Percentiles rank a stretch among this genome's conserved stretches.
Conservation (phyloP, 305 asterid genomes). For the Coffea humblotiana region DNA sequence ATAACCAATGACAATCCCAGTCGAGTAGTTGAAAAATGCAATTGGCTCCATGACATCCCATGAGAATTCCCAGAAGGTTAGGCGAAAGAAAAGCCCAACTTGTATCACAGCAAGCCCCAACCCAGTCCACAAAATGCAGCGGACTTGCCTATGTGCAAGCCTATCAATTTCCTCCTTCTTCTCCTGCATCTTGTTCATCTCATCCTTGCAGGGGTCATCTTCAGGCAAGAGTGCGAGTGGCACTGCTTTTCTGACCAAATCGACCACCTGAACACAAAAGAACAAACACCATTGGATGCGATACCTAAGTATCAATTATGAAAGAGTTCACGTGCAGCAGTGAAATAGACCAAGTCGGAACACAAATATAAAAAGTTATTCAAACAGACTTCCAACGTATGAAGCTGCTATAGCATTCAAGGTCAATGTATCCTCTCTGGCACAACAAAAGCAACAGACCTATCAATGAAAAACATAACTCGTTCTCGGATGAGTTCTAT, state of each 20-base stretch:
- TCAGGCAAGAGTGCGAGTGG: conserved; percentile 76
- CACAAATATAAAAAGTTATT: background rate
- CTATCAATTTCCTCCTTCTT: conserved; percentile 67
- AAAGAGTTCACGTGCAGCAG: background rate
- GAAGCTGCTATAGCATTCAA: background rate
- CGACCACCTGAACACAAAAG: conserved; percentile 66
- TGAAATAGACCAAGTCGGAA: background rate
- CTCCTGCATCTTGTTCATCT: conserved; percentile 61
- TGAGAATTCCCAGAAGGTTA: conserved; percentile 97
- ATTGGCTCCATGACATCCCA: conserved; percentile 99
- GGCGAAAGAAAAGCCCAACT: conserved; percentile 91
- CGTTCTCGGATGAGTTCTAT: background rate
- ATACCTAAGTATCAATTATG: background rate
- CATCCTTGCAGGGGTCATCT: conserved; percentile 64
- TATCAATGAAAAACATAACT: background rate
- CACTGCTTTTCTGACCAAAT: conserved; percentile 79
- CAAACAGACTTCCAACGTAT: background rate
- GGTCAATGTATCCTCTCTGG: background rate
- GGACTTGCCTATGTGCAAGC: conserved; percentile 88
- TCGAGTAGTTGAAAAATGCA: conserved; percentile 79
- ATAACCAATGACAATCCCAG: conserved; percentile 79
- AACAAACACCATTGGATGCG: background rate
- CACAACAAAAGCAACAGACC: background rate
- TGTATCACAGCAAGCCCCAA: conserved; percentile 60
- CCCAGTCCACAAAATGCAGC: conserved; percentile 81